phyloP scores from a whole-genome alignment of 345 rosid species.

The Populus pruinosa region DNA sequence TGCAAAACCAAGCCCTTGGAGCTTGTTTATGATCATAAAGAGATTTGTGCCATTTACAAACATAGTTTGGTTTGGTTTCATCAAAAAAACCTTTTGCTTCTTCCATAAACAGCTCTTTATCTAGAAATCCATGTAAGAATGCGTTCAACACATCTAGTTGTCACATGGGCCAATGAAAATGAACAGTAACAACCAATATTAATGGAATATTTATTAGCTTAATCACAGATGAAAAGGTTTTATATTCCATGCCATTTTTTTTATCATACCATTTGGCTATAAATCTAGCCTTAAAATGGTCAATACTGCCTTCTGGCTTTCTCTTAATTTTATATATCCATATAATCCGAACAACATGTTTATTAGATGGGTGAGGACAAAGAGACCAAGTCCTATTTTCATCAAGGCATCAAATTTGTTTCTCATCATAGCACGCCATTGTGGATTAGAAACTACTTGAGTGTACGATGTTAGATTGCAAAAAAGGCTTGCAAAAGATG shows the following conservation, averaged over 20 bases:
- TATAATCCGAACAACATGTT: fast-evolving
- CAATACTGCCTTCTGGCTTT: too few relatives aligned
- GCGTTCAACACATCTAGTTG: background rate
- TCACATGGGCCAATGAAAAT: background rate
- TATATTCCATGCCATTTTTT: background rate
- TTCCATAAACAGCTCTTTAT: background rate
- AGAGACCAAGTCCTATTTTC: too few relatives aligned
- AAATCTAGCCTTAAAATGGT: background rate
- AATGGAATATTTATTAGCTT: background rate
- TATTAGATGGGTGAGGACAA: too few relatives aligned
- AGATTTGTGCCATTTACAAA: too few relatives aligned
- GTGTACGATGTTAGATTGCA: too few relatives aligned
- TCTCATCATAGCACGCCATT: fast-evolving
- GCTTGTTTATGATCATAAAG: too few relatives aligned
- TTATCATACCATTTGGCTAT: background rate
- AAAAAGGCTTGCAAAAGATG: too few relatives aligned
- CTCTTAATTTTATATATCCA: too few relatives aligned
- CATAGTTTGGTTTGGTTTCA: too few relatives aligned
- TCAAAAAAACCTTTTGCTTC: background rate
- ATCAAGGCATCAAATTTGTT: too few relatives aligned
- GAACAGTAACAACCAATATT: background rate
- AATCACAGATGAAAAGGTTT: background rate
- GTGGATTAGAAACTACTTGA: too few relatives aligned
- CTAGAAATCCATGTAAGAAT: background rate
- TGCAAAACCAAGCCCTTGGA: fast-evolving